Evolutionary conservation across 2,329 filamentous ascomycete species (phyloP).

Genomic region (Exophiala spinifera): DNA sequence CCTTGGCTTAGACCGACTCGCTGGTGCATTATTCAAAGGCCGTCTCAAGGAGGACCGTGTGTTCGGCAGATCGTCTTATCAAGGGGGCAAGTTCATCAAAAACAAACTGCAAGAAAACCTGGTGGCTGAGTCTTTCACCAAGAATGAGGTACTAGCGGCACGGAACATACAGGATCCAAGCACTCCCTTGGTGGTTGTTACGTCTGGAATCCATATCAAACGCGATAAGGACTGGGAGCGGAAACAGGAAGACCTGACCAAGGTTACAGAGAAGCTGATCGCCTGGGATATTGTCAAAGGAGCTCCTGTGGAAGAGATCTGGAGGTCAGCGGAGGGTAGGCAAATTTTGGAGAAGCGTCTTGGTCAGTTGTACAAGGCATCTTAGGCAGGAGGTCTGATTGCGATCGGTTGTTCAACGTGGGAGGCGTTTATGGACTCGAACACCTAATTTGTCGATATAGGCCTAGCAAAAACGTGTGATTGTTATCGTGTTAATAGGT

Average conservation of each 20-base stretch:
- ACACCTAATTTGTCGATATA: too few relatives aligned
- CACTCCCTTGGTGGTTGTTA: conserved; percentile 75
- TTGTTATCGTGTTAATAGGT: not conserved
- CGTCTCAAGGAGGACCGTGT: conserved; percentile 79
- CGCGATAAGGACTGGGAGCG: conserved; percentile 70
- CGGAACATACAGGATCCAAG: conserved; percentile 73
- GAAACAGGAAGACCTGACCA: conserved; percentile 80
- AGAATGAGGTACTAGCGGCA: conserved; percentile 75
- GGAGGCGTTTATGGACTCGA: not conserved
- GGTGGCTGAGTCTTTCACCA: conserved; percentile 78
- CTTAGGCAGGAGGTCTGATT: not conserved
- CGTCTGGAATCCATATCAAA: conserved; percentile 70
- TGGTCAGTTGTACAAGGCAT: conserved; percentile 57
- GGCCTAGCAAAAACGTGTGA: too few relatives aligned
- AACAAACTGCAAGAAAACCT: conserved; percentile 90
- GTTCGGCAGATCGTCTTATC: conserved; percentile 74
- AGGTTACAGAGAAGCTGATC: conserved; percentile 72
- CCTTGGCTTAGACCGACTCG: conserved; percentile 75
- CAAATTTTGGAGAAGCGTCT: conserved; percentile 75
- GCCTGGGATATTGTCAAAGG: conserved; percentile 83
- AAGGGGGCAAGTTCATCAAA: conserved; percentile 80
- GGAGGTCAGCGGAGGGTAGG: conserved; percentile 71
- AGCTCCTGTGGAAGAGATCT: conserved; percentile 77
- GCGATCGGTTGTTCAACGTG: not conserved
- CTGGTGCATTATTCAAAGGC: conserved; percentile 77